A percentile compares a stretch with the other conserved stretches of the same genome.
Conservation (phyloP, 345 rosid genomes). For the Anastatica hierochuntica region DNA sequence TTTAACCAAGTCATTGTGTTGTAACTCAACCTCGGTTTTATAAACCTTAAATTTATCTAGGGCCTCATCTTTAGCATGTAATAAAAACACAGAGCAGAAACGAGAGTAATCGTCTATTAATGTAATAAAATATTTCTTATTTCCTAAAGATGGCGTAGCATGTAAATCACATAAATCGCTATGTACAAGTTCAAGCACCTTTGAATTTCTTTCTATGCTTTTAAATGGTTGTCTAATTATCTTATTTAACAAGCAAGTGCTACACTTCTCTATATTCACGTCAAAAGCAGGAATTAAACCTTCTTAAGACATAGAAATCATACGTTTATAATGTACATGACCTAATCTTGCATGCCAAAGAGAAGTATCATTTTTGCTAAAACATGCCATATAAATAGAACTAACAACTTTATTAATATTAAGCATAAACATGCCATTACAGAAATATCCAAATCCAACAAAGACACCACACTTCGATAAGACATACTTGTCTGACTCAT, state of each 20-base stretch:
- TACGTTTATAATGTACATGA: not conserved
- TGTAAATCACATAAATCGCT: not conserved
- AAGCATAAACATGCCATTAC: not conserved
- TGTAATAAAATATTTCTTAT: not conserved
- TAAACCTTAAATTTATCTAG: not conserved
- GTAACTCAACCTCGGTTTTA: not conserved
- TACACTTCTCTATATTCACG: not conserved
- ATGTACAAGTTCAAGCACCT: not conserved
- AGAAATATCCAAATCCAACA: conserved; percentile 6
- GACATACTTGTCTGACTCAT: not conserved
- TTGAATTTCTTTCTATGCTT: not conserved
- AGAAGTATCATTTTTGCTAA: not conserved
- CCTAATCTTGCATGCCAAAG: not conserved
- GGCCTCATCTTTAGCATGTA: not conserved
- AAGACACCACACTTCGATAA: not conserved
- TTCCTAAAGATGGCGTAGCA: not conserved
- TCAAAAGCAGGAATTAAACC: not conserved
- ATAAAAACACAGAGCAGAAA: not conserved
- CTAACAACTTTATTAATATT: not conserved
- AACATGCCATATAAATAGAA: not conserved
- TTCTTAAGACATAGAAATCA: not conserved
- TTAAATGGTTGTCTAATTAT: not conserved
- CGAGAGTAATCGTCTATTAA: not conserved
- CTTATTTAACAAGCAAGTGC: not conserved
- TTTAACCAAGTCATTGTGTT: not conserved